Percentiles rank a stretch among this genome's conserved stretches.
phyloP scores from a whole-genome alignment of 202 grass and related monocot genomes.

The Panicum virgatum region DNA sequence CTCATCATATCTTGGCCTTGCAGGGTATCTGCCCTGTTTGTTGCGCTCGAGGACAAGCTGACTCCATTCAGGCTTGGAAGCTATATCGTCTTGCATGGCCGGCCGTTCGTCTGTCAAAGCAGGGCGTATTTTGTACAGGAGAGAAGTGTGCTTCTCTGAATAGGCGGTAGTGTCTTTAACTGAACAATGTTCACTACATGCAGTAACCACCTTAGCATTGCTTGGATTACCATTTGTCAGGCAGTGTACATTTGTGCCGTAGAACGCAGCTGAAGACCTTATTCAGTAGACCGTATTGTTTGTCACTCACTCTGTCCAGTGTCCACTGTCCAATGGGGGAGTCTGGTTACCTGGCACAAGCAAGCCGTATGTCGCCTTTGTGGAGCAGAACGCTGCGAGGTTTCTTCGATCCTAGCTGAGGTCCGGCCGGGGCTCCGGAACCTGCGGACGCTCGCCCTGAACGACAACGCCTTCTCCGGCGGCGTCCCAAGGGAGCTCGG shows the following conservation, averaged over 20 bases:
- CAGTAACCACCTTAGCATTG: not conserved
- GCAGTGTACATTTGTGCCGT: not conserved
- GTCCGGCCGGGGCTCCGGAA: not conserved
- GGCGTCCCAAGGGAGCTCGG: not conserved
- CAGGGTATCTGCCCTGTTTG: not conserved
- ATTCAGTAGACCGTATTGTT: not conserved
- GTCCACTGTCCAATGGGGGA: not conserved
- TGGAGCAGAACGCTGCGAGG: not conserved
- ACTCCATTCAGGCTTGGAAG: not conserved
- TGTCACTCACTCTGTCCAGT: not conserved
- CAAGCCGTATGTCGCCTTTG: not conserved
- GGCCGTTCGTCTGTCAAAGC: not conserved
- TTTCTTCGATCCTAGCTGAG: not conserved
- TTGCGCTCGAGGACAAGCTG: not conserved
- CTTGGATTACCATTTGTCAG: not conserved
- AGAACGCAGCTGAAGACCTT: not conserved
- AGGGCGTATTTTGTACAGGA: constrained; percentile 31
- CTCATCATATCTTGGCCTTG: constrained; percentile 2
- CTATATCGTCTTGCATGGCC: constrained; percentile 21
- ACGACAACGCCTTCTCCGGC: not conserved
- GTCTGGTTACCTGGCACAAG: not conserved
- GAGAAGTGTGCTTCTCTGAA: constrained; percentile 2
- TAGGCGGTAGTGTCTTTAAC: not conserved
- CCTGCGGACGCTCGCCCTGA: not conserved
- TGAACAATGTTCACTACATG: not conserved